Evolutionary conservation across 2,329 filamentous ascomycete genomes (phyloP).

Genomic region (Plectosphaerella cucumerina): DNA sequence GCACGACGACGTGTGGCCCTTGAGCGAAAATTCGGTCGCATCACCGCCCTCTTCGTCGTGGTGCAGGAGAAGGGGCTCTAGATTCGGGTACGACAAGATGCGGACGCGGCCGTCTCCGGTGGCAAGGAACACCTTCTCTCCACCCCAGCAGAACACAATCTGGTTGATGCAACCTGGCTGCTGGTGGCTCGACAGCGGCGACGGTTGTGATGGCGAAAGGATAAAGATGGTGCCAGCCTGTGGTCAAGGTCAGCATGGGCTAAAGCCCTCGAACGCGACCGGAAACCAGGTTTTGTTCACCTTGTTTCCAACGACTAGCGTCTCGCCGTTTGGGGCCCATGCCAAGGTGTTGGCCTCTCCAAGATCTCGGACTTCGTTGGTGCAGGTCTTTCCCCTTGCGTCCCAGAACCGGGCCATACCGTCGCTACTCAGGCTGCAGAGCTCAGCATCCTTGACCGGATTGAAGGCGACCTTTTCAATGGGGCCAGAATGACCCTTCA

Average conservation of each 20-base stretch:
- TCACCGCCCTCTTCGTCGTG: conserved; percentile 25
- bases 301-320: conserved; percentile 69
- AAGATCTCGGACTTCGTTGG: conserved; percentile 64
- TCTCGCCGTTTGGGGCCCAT: conserved; percentile 69
- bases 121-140: conserved; percentile 65
- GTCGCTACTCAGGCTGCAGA: conserved; percentile 71
- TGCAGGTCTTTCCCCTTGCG: conserved; percentile 65
- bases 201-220: conserved; percentile 55
- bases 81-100: conserved; percentile 63
- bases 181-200: conserved; percentile 53
- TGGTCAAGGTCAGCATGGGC: conserved; percentile 8
- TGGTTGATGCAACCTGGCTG: conserved; percentile 67
- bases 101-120: conserved; percentile 68
- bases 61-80: conserved; percentile 49
- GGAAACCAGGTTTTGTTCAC: conserved; percentile 32
- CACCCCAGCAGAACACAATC: conserved; percentile 69
- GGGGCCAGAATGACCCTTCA: conserved; percentile 60
- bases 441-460: conserved; percentile 69
- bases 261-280: not conserved
- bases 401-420: conserved; percentile 79
- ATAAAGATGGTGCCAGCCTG: conserved; percentile 60
- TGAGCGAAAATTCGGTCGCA: conserved; percentile 54
- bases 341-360: conserved; percentile 67
- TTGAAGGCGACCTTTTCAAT: conserved; percentile 78
- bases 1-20: conserved; percentile 70